A percentile compares a stretch with the other conserved stretches of the same genome.
phyloP scores from a whole-genome alignment of 495 filamentous ascomycete genomes.

The Penicillium verhagenii region DNA sequence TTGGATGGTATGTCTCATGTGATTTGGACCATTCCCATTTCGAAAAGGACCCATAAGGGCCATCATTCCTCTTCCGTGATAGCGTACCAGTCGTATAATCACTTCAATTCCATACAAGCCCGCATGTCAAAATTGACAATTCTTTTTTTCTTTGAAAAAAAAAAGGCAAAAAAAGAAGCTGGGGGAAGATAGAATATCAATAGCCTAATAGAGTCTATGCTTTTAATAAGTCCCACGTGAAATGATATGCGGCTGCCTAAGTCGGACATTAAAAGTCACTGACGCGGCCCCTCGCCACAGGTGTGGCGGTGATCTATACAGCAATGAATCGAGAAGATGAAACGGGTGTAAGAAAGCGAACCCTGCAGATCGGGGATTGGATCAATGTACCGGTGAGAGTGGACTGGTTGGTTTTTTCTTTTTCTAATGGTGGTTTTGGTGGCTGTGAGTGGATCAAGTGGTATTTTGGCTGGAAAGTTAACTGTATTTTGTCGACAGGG shows the following conservation, averaged over 20 bases:
- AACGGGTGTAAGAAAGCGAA: constrained; percentile 8
- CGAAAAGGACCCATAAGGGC: no score
- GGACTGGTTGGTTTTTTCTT: not conserved
- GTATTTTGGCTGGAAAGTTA: not conserved
- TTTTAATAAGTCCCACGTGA: not conserved
- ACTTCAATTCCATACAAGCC: no score
- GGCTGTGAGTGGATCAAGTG: not conserved
- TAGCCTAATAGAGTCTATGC: not conserved
- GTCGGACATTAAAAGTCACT: constrained; percentile 2
- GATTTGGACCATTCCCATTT: no score
- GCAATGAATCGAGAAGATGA: not conserved
- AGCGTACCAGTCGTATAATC: no score
- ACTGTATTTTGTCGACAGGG: not conserved
- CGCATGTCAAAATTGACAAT: not conserved
- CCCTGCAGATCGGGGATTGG: constrained; percentile 10
- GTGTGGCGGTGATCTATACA: constrained; percentile 10
- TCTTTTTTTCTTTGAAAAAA: no score
- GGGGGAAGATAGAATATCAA: not conserved
- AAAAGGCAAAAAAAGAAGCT: no score
- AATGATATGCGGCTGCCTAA: constrained; percentile 11
- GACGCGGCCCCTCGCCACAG: constrained; percentile 20
- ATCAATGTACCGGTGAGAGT: not conserved
- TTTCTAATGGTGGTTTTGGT: not conserved
- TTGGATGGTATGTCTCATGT: no score
- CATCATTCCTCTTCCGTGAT: no score